These are phyloP conservation scores for Pezicula radicicola DNA, from an alignment of 2,329 filamentous ascomycete species.

Conservation along the genomic window DNA sequence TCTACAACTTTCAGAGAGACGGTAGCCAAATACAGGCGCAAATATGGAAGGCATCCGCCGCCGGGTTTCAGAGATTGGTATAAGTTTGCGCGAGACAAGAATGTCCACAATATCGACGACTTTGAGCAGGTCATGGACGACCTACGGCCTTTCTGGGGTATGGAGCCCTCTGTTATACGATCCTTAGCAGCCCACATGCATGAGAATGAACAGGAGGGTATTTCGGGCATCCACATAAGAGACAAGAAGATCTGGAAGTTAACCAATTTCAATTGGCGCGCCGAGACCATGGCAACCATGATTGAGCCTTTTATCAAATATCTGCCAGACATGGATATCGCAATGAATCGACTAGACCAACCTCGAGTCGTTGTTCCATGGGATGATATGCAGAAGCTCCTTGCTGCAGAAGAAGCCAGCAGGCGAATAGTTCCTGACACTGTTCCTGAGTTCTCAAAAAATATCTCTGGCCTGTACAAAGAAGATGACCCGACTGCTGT, in stretches of 20 bases:
- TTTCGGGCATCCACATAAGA: constrained; percentile 27
- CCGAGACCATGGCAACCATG: constrained; percentile 34
- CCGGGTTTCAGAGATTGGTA: constrained; percentile 63
- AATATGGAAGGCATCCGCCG: constrained; percentile 58
- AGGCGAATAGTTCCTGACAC: constrained; percentile 40
- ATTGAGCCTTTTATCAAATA: constrained; percentile 41
- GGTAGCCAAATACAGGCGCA: constrained; percentile 51
- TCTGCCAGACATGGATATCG: constrained; percentile 64
- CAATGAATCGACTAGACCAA: constrained; percentile 64
- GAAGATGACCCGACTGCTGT: constrained; percentile 14
- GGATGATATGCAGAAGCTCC: constrained; percentile 49
- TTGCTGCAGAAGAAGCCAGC: constrained; percentile 43
- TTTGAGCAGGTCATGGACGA: constrained; percentile 65
- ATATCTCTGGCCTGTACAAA: constrained; percentile 30
- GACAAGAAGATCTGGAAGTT: constrained; percentile 29
- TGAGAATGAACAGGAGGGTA: constrained; percentile 13
- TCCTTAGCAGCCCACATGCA: constrained; percentile 40
- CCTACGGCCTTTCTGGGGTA: constrained; percentile 56
- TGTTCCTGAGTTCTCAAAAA: constrained; percentile 39
- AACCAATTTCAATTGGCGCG: constrained; percentile 35
- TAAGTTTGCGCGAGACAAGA: constrained; percentile 45
- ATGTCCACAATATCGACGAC: constrained; percentile 58
- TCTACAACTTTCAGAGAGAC: constrained; percentile 48
- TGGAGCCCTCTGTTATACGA: constrained; percentile 30
- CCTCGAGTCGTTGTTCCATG: constrained; percentile 58